Conservation (phyloP, 2,329 filamentous ascomycete species). For the Amylocarpus encephaloides region DNA sequence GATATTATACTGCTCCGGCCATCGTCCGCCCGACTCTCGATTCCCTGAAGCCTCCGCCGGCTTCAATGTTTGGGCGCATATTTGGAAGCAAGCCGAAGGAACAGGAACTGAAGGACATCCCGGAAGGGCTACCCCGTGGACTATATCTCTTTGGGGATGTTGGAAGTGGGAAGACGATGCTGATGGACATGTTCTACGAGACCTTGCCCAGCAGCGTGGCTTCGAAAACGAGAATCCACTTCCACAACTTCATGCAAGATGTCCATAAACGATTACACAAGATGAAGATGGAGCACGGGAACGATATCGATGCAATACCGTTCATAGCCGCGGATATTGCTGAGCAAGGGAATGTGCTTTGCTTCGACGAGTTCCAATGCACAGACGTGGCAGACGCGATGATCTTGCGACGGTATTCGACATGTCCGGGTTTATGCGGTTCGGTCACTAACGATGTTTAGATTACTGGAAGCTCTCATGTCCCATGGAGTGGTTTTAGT, state of each 20-base stretch:
- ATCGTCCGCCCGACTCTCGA: constrained; percentile 75
- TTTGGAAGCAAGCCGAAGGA: constrained; percentile 44
- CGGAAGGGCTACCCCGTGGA: constrained; percentile 73
- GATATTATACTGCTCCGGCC: constrained; percentile 63
- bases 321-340: constrained; percentile 95
- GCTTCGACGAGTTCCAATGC: constrained; percentile 98
- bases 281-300: constrained; percentile 83
- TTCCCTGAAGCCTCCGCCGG: constrained; percentile 50
- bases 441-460: constrained; percentile 23
- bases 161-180: constrained; percentile 96
- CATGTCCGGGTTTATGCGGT: background rate
- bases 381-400: constrained; percentile 98
- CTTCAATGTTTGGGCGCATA: constrained; percentile 52
- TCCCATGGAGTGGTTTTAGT: constrained; percentile 94
- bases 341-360: constrained; percentile 75
- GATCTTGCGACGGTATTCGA: constrained; percentile 71
- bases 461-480: constrained; percentile 85
- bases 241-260: constrained; percentile 99
- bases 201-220: constrained; percentile 75
- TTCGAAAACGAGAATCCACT: constrained; percentile 89
- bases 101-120: constrained; percentile 46
- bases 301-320: constrained; percentile 82
- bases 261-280: constrained; percentile 86
- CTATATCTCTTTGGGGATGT: constrained; percentile 96
- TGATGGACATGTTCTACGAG: constrained; percentile 98